Conservation (phyloP, 129 eudicot species). For the Centrapalus pauciflorus region DNA sequence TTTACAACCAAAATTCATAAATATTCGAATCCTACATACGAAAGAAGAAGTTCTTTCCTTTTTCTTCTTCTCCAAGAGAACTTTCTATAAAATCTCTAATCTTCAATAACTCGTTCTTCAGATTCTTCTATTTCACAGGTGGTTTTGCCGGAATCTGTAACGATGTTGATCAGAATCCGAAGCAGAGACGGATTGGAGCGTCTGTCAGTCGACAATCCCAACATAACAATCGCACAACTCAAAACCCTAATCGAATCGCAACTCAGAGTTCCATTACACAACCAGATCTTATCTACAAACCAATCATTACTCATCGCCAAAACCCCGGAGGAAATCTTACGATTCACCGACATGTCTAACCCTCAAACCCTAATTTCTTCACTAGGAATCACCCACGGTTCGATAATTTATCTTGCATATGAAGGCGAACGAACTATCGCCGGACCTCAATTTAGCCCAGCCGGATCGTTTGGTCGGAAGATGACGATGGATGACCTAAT, state of each 20-base stretch:
- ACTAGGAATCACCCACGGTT: slow-evolving; percentile 62
- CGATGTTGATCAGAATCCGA: slow-evolving; percentile 89
- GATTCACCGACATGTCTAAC: slow-evolving; percentile 67
- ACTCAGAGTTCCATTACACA: slow-evolving; percentile 58
- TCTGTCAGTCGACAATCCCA: slow-evolving; percentile 59
- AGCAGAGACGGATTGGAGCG: slow-evolving; percentile 92
- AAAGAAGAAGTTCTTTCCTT: neutral
- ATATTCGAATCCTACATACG: neutral
- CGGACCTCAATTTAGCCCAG: slow-evolving; percentile 49
- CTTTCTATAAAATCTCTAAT: neutral
- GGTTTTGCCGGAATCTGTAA: slow-evolving; percentile 9
- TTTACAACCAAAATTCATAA: neutral
- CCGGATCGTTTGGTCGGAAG: slow-evolving; percentile 80
- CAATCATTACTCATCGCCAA: slow-evolving; percentile 72
- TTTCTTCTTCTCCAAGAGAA: slow-evolving; percentile 9
- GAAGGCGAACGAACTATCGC: slow-evolving; percentile 68
- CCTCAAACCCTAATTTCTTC: slow-evolving; percentile 45
- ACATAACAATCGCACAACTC: slow-evolving; percentile 59
- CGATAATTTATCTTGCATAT: slow-evolving; percentile 58
- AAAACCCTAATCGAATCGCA: slow-evolving; percentile 75
- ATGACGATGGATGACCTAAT: slow-evolving; percentile 97
- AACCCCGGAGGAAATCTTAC: slow-evolving; percentile 47
- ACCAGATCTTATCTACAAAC: slow-evolving; percentile 71
- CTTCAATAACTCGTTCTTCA: neutral
- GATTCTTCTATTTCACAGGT: neutral